Evolutionary conservation across 345 rosid species (phyloP), one percentile per base, ranked within the genome.

Genomic region (Eucalyptus rudis): DNA sequence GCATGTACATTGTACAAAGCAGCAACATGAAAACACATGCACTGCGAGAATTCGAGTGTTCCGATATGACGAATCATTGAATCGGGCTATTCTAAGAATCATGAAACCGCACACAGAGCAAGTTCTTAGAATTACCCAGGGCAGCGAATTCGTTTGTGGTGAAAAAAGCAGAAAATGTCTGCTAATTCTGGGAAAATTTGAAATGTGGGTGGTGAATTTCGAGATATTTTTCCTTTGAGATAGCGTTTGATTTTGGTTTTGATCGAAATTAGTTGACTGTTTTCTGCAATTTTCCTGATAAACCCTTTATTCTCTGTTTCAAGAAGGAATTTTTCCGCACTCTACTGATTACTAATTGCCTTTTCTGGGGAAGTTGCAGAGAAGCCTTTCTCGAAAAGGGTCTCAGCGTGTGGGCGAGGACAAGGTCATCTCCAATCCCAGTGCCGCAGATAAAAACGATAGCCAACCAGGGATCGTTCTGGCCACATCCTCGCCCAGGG

Each of bases 311-410:
- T 33, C 80, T 33, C 24, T 17, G 81, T 71, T 33, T 71, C 81
- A 17, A 33, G 81, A 71, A 71, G 81, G 40, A 33, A 71, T 5
- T 33, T 68, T 36, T 33, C 27, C 47, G 15, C 84, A 20, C 84
- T 40, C 29, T 13, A 40, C 84, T 40, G 84, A 40, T 76, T 40
- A 20, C 47, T 40, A 76, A 76, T 76, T 76, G 43, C 84, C 84
- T 76, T 40, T 20, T 40, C 14, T 12, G 84, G 47, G 87, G 88
- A 92, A 93, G 94, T 90, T 96, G 94, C 97, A 96, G 96, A 95
- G 94, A 93, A 94, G 89, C 90, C 93, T 94, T 84, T 95, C 99
- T 80, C 93, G 96, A 89, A 97, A 96, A 92, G 97, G 97, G 92
- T 90, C 95, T 27, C 89, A 81, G 71, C 95, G 98, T 51, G 91